Percentiles rank a stretch among this genome's conserved stretches.
phyloP scores from a whole-genome alignment of 1,139 yeast species.

The Taphrina betulina region DNA sequence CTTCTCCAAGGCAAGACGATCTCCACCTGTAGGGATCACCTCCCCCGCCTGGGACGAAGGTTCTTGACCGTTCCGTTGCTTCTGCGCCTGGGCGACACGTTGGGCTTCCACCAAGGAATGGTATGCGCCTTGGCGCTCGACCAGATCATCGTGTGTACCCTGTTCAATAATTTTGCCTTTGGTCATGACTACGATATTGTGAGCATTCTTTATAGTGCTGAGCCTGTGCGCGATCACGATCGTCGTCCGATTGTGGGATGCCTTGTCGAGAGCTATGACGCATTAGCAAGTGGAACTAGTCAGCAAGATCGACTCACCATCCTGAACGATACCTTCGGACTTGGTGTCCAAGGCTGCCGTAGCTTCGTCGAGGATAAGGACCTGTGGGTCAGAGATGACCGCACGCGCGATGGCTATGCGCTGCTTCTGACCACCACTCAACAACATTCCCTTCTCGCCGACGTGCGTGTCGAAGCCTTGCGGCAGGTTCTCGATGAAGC shows the following conservation, averaged over 20 bases:
- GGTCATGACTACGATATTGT: constrained; percentile 50
- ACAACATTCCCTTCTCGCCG: constrained; percentile 53
- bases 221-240: constrained; percentile 76
- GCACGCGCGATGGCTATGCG: constrained; percentile 76
- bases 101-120: constrained; percentile 32
- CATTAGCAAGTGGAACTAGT: too few relatives aligned
- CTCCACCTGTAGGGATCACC: constrained; percentile 2
- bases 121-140: constrained; percentile 44
- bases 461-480: constrained; percentile 58
- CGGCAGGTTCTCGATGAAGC: constrained; percentile 56
- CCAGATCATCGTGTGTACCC: constrained; percentile 48
- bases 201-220: constrained; percentile 62
- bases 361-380: constrained; percentile 73
- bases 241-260: constrained; percentile 67
- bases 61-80: background rate
- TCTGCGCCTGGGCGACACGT: constrained; percentile 25
- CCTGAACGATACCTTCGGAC: constrained; percentile 70
- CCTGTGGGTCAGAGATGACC: constrained; percentile 58
- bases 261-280: constrained; percentile 59
- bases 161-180: constrained; percentile 48
- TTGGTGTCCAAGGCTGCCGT: constrained; percentile 73
- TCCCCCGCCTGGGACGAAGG: background rate
- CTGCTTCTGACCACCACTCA: constrained; percentile 83
- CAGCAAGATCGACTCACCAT: too few relatives aligned
- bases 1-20: constrained; percentile 21